phyloP scores from a whole-genome alignment of 1,284 basidiomycete genomes.

The Trametes polyzona region DNA sequence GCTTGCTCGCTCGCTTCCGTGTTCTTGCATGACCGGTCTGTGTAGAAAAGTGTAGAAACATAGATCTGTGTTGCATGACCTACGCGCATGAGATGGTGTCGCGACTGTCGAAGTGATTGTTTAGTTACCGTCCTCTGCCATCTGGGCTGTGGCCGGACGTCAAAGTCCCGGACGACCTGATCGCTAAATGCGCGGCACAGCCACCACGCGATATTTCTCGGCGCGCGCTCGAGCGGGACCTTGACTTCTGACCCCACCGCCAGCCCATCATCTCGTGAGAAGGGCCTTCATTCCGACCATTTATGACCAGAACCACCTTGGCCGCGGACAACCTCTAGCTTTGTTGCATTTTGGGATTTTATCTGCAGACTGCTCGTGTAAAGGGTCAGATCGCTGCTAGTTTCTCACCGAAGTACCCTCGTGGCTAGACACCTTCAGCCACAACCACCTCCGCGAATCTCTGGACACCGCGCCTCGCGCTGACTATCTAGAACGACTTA shows the following conservation, averaged over 20 bases:
- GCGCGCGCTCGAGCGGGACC: not conserved
- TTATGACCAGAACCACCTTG: not conserved
- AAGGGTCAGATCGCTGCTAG: too few relatives aligned
- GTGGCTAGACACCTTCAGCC: too few relatives aligned
- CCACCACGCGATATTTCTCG: constrained; percentile 10
- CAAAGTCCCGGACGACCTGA: not conserved
- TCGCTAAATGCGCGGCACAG: not conserved
- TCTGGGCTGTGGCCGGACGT: not conserved
- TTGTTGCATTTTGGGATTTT: not conserved
- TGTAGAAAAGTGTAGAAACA: constrained; percentile 16
- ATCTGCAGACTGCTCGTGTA: too few relatives aligned
- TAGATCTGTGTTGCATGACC: not conserved
- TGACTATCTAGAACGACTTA: not conserved
- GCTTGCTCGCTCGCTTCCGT: not conserved
- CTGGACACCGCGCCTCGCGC: too few relatives aligned
- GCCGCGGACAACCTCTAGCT: not conserved
- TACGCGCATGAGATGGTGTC: not conserved
- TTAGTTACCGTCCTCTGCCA: not conserved
- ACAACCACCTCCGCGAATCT: too few relatives aligned
- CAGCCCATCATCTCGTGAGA: not conserved
- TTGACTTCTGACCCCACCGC: not conserved
- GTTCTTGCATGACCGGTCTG: not conserved
- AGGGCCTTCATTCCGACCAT: not conserved
- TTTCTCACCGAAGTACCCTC: too few relatives aligned
- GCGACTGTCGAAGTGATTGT: not conserved